Evolutionary conservation across 306 rosid genomes (phyloP), one percentile per base, ranked within the genome.

Genomic region (Corylus americana): DNA sequence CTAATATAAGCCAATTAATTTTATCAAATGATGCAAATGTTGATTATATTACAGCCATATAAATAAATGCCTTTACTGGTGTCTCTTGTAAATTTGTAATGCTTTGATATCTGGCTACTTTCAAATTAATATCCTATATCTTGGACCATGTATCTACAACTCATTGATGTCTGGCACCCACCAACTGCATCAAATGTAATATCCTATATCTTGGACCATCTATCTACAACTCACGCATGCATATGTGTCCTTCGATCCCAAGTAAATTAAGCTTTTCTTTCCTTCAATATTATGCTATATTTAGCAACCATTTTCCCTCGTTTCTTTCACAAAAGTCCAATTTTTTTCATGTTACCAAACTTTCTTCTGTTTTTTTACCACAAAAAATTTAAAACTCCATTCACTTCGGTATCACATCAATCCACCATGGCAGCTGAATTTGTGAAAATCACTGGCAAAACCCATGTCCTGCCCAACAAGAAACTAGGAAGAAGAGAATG

Each of bases 401-500:
- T 35, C 25, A 22, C 25, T 22, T 22, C 25, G 25, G 25, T 22
- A 22, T 22, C 25, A 22, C 37, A 9, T 9, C 3, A 67, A 35
- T 22, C 25, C 25, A 22, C 49, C 80, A 90, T 90, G 96, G 89
- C 89, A 42, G 42, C 84, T 6, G 92, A 82, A 68, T 63, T 55
- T 7, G 89, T 90, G 77, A 91, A 85, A 78, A 31, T 91, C 88
- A 88, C 82, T 1, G 51, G 54, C 49, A 88, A 89, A 74, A 72
- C 71, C 79, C 91, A 88, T 74, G 90, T 94, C 77, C 87, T 87
- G 53, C 94, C 98, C 6, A 79, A 35, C 45, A 86, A 84, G 74
- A 85, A 87, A n/a, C 61, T 95, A 5, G 98, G 98, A 1, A 91
- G 20, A 58, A 91, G 90, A 55, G 87, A 90, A 76, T 95, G 75